Percentiles rank a stretch among this genome's conserved stretches.
Conservation (phyloP, 2,329 filamentous ascomycete species). For the Diplocarpon mali region DNA sequence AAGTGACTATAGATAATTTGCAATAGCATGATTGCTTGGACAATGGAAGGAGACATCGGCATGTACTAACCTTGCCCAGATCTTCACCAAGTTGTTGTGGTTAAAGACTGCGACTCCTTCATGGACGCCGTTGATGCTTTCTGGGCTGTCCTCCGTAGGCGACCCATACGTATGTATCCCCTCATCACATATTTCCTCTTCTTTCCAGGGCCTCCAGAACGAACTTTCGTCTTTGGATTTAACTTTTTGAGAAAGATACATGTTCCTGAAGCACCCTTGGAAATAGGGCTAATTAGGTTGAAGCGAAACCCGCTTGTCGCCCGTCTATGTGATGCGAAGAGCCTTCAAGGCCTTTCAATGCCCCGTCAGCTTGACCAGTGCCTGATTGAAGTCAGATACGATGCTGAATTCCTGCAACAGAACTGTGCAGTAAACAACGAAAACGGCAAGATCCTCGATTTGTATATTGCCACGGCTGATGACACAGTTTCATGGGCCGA, state of each 20-base stretch:
- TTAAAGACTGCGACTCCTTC: constrained; percentile 40
- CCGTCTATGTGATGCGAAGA: constrained; percentile 43
- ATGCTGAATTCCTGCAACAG: constrained; percentile 39
- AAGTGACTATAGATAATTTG: neutral
- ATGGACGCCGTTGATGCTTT: constrained; percentile 40
- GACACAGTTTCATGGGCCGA: constrained; percentile 43
- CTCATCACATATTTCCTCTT: no score
- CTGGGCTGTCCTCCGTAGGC: constrained; percentile 36
- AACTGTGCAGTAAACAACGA: constrained; percentile 46
- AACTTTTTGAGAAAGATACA: no score
- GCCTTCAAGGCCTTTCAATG: constrained; percentile 46
- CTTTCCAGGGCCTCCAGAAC: no score
- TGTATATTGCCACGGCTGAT: constrained; percentile 47
- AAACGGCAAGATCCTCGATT: constrained; percentile 44
- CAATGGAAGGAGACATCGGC: neutral
- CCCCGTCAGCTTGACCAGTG: constrained; percentile 39
- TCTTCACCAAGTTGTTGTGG: constrained; percentile 45
- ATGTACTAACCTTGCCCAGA: constrained; percentile 17
- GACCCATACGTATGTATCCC: constrained; percentile 30
- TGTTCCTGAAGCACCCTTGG: no score
- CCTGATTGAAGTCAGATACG: constrained; percentile 34
- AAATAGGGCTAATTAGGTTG: no score
- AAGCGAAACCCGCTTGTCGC: constrained; percentile 45
- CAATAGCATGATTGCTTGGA: no score
- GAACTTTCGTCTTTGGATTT: no score